Conservation (phyloP, 2,329 filamentous ascomycete species). For the Aspergillus vadensis region DNA sequence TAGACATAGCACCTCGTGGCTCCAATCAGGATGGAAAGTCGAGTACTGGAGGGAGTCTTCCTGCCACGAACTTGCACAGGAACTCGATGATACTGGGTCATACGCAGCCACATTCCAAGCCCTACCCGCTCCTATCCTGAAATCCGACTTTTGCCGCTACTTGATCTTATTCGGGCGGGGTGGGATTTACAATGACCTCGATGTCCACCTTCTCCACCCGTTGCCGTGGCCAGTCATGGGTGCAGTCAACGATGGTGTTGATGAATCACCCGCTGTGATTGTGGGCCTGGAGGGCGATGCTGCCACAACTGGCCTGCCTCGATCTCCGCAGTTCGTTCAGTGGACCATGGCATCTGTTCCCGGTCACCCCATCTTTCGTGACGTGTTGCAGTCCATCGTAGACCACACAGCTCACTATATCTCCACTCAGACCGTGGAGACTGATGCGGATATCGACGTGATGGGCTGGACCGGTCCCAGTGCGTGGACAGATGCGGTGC, state of each 20-base stretch:
- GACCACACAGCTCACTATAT: neutral
- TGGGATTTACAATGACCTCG: conserved; percentile 7
- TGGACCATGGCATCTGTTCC: conserved; percentile 9
- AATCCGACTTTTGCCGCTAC: conserved; percentile 10
- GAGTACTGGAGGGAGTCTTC: conserved; percentile 9
- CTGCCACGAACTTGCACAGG: conserved; percentile 1
- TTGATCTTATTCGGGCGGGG: conserved; percentile 8
- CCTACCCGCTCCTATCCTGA: neutral
- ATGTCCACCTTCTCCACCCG: conserved; percentile 1
- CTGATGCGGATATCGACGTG: neutral
- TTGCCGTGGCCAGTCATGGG: conserved; percentile 8
- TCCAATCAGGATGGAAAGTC: conserved; percentile 11
- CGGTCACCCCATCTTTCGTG: conserved; percentile 1
- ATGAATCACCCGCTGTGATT: neutral
- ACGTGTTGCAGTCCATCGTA: neutral
- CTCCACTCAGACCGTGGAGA: neutral
- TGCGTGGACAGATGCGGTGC: conserved; percentile 9
- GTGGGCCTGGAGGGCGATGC: conserved; percentile 8
- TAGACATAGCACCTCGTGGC: conserved; percentile 5
- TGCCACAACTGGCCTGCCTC: conserved; percentile 4
- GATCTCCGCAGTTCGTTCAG: conserved; percentile 12
- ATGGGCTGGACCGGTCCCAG: conserved; percentile 11
- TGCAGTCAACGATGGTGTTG: neutral
- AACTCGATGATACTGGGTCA: neutral
- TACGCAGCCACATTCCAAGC: neutral